These are phyloP conservation scores for Larix kaempferi DNA, from an alignment of 75 land plant genomes.

Conservation along the genomic window DNA sequence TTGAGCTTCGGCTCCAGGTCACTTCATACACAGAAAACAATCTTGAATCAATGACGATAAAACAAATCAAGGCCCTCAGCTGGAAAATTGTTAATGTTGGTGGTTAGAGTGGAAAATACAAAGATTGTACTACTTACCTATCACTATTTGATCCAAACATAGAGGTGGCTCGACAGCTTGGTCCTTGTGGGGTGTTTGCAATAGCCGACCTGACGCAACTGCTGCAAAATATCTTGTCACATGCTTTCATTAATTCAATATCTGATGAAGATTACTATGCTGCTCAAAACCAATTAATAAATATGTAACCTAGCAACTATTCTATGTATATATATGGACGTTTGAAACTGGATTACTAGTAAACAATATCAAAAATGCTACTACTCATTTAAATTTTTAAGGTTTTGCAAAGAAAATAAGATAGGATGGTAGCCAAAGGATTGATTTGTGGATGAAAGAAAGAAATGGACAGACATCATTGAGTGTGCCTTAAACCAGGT, in stretches of 20 bases:
- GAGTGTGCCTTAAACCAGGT: no score
- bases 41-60: neutral
- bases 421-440: no score
- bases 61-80: neutral
- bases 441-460: no score
- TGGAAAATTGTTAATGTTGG: neutral
- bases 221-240: constrained; percentile 1
- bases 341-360: no score
- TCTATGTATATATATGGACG: no score
- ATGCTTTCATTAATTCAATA: neutral
- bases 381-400: no score
- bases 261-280: neutral
- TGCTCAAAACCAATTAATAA: neutral
- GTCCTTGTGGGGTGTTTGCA: neutral
- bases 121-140: neutral
- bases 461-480: no score
- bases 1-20: neutral
- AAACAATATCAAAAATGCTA: no score
- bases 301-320: neutral
- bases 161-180: neutral
- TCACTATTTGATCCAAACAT: neutral
- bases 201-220: neutral
- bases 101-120: neutral
- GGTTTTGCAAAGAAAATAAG: no score
- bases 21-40: neutral